Evolutionary conservation across 23 red algal genomes (phyloP), one percentile per base, ranked within the genome.

Genomic region (Gracilariopsis chorda): DNA sequence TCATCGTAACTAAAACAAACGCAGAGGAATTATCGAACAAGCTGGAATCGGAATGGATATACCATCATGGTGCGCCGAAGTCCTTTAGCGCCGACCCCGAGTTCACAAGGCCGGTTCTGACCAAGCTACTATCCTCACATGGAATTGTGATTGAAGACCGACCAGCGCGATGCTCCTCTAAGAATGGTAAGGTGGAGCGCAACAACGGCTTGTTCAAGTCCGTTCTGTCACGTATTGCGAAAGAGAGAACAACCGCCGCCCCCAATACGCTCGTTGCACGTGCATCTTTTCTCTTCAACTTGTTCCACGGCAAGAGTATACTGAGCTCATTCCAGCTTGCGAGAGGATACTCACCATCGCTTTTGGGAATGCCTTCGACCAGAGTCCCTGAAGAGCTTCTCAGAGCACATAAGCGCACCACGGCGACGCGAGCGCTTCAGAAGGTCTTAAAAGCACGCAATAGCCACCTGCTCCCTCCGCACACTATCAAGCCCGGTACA

Each of bases 131-230:
- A 14, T 0, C 7, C 19, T 30, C 40, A 2, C 62, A 72, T 24
- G 43, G 41, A 13, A 86, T 73, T n/a, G 45, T 0, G 45, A 10
- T 86, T 17, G 7, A 70, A 19, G 39, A 61, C 6, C 58, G 82
- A 10, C 82, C 82, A 1, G 40, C 82, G 2, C 14, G 82, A 6
- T 12, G 44, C n/a, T 65, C 59, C 4, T 68, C 59, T 8, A 86
- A 86, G 20, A 71, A 51, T 45, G 62, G 82, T 1, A 70, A 33
- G 7, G 43, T 86, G 11, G 62, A 86, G 37, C 42, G 60, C 6
- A 86, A 86, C 36, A 69, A 69, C 19, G 58, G 62, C 2, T 46
- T 65, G 6, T 51, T 86, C 45, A 86, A 86, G 57, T 25, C n/a
- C 7, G 56, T 86, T 33, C 27, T 86, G 19, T 17, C 24, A 1